phyloP scores from a whole-genome alignment of 2,329 filamentous ascomycete genomes.

The Penicillium brevicompactum region DNA sequence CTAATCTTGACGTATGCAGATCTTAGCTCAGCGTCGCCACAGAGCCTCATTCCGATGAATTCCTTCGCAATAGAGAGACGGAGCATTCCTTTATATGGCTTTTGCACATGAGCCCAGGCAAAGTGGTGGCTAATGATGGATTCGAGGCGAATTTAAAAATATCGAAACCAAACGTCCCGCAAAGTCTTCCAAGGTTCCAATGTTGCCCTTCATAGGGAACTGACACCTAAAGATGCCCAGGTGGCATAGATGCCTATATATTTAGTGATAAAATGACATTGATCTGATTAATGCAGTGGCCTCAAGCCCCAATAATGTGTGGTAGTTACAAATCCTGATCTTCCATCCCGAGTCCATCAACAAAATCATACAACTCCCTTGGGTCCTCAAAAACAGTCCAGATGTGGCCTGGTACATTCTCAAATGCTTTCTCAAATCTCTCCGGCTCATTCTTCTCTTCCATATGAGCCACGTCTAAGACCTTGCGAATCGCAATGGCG shows the following conservation, averaged over 20 bases:
- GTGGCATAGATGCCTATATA: too few relatives aligned
- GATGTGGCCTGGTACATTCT: conserved; percentile 65
- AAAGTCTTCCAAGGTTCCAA: too few relatives aligned
- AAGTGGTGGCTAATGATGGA: background rate
- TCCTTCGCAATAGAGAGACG: background rate
- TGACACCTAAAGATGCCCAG: background rate
- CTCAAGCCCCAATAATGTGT: conserved; percentile 5
- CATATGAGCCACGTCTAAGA: conserved; percentile 74
- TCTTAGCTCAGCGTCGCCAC: conserved; percentile 22
- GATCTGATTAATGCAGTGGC: background rate
- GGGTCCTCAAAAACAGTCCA: conserved; percentile 87
- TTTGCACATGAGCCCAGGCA: background rate
- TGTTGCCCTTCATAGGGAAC: background rate
- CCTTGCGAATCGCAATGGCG: conserved; percentile 83
- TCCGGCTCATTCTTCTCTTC: conserved; percentile 71
- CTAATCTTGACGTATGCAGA: conserved; percentile 27
- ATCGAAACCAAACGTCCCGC: background rate
- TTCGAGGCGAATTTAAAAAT: background rate
- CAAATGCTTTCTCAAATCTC: conserved; percentile 82
- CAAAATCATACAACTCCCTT: conserved; percentile 55
- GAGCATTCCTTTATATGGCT: background rate
- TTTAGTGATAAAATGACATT: background rate
- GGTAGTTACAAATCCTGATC: conserved; percentile 16
- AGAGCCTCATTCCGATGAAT: conserved; percentile 1
- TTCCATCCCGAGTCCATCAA: conserved; percentile 32